Evolutionary conservation across 345 rosid genomes (phyloP), one percentile per base, ranked within the genome.

Genomic region (Eutrema japonicum): DNA sequence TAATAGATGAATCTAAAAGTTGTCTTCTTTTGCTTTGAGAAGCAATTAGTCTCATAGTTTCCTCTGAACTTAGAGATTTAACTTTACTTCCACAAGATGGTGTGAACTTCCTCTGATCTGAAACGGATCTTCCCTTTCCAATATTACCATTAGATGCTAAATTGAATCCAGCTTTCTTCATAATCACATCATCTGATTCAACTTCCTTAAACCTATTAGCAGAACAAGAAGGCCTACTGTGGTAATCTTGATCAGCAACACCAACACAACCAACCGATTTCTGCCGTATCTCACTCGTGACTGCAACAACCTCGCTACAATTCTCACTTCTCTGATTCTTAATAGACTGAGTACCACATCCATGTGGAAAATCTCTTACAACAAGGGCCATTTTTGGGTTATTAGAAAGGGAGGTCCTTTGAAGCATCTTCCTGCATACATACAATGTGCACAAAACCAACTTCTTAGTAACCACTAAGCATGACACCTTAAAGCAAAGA

Each of bases 151-250:
- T 65, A 48, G 43, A 11, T 14, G 36, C 29, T 52, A 38, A 5
- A 16, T 35, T 14, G 12, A 68, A 68, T 2, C 73, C 68, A 42
- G 78, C 73, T 43, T 52, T 68, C 56, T 42, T 68, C 73, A 75
- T 51, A 4, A 61, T 13, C 47, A 46, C 38, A 75, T 51, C 63
- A 7, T 59, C 1, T 0, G 73, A 41, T 33, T 67, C 62, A 4
- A 4, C 56, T 64, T 73, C 64, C 4, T 36, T 27, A 26, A 27
- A 22, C 58, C n/a, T 58, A 13, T 12, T 37, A 53, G 0, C 51
- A 42, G 49, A 29, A 5, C 10, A 60, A 16, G 43, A 43, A 57
- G 8, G 7, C 66, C 68, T 63, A 30, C 7, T 22, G 18, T 53
- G 13, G 18, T 11, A 4, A 16, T 5, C 7, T 0, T n/a, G 63